phyloP scores from a whole-genome alignment of 352 stramenopile genomes.

The Pythium pyrilobum region DNA sequence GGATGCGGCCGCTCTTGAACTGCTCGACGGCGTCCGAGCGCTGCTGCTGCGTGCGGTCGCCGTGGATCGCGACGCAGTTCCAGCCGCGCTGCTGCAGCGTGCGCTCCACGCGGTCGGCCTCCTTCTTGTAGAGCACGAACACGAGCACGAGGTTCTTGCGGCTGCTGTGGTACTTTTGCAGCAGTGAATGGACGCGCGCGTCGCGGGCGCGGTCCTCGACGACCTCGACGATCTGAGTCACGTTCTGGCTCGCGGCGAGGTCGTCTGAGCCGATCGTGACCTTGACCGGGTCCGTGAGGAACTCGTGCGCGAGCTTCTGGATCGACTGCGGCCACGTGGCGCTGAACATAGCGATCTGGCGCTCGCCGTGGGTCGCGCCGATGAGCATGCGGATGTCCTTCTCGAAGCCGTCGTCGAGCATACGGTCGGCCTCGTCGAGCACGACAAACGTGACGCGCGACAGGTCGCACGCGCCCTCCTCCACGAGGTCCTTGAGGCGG shows the following conservation, averaged over 20 bases:
- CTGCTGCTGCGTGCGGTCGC: conserved; percentile 92
- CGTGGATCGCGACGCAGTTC: conserved; percentile 94
- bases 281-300: conserved; percentile 92
- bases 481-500: conserved; percentile 89
- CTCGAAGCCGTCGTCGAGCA: conserved; percentile 94
- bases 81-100: conserved; percentile 91
- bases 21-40: conserved; percentile 89
- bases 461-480: conserved; percentile 80
- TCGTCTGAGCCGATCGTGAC: conserved; percentile 94
- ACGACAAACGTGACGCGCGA: conserved; percentile 92
- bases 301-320: conserved; percentile 94
- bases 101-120: conserved; percentile 93
- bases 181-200: conserved; percentile 81
- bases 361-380: conserved; percentile 61
- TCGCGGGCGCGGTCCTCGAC: conserved; percentile 91
- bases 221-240: conserved; percentile 94
- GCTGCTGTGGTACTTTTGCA: conserved; percentile 90
- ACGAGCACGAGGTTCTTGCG: conserved; percentile 93
- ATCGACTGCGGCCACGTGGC: conserved; percentile 97
- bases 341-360: conserved; percentile 97
- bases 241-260: conserved; percentile 93
- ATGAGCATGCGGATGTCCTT: conserved; percentile 92
- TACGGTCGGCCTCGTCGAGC: conserved; percentile 95
- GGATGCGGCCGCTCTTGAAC: conserved; percentile 93
- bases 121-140: conserved; percentile 99